Evolutionary conservation across 129 eudicot species (phyloP).

Genomic region (Saposhnikovia divaricata): DNA sequence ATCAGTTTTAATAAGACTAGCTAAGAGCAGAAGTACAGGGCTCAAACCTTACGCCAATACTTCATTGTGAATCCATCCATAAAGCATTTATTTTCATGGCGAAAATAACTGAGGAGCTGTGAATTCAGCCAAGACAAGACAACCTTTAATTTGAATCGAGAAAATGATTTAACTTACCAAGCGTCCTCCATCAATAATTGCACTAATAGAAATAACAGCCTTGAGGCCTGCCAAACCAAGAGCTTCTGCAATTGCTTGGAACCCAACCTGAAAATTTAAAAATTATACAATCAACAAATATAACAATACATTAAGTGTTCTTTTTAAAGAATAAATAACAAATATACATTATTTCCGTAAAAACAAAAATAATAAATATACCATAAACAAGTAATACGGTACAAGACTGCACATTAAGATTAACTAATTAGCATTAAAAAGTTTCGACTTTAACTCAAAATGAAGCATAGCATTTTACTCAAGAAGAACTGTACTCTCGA

Average conservation of each 20-base stretch:
- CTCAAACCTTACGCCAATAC: constrained; percentile 2
- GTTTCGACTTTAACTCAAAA: no score
- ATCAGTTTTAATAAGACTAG: no score
- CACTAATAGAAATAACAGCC: constrained; percentile 95
- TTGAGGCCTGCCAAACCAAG: constrained; percentile 94
- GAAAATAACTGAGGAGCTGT: background rate
- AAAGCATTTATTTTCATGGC: background rate
- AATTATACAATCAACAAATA: constrained; percentile 12
- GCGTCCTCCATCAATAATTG: constrained; percentile 97
- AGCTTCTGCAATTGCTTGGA: constrained; percentile 98
- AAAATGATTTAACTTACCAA: constrained; percentile 42
- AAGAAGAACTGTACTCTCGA: no score
- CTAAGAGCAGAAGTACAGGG: background rate
- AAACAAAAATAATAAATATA: no score
- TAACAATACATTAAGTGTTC: no score
- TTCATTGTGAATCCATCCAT: background rate
- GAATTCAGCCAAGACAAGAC: background rate
- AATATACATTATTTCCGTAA: no score
- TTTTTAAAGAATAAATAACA: no score
- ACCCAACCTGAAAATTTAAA: constrained; percentile 54
- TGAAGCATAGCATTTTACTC: no score
- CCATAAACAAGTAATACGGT: no score
- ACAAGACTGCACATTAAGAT: no score
- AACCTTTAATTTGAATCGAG: background rate
- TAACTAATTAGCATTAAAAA: no score